These are phyloP conservation scores for Verticillium longisporum DNA, from an alignment of 2,329 filamentous ascomycete species.

Conservation along the genomic window DNA sequence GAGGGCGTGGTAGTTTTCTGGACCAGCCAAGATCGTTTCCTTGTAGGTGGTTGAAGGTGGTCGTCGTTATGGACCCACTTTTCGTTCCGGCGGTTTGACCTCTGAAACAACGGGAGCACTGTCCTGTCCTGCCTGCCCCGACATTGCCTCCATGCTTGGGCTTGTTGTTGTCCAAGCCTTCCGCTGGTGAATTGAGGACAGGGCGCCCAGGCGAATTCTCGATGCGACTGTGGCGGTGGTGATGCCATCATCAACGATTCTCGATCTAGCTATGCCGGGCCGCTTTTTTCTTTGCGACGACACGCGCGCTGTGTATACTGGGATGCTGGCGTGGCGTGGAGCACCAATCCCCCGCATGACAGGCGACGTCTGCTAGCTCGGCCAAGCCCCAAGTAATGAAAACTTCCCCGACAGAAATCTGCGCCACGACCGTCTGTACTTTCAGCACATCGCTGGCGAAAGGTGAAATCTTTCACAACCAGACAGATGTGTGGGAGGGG, in stretches of 20 bases:
- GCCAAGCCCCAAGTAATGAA: neutral
- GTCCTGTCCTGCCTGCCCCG: neutral
- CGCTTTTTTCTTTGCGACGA: neutral
- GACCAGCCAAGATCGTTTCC: neutral
- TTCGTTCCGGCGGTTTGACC: neutral
- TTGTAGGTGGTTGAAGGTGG: neutral
- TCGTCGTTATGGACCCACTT: neutral
- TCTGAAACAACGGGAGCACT: neutral
- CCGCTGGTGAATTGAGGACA: no score
- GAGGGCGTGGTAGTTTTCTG: neutral
- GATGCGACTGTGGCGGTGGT: no score
- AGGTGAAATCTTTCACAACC: neutral
- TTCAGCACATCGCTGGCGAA: neutral
- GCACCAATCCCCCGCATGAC: neutral
- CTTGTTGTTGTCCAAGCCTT: neutral
- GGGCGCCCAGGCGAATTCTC: neutral
- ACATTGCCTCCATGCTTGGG: neutral
- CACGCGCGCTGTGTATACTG: neutral
- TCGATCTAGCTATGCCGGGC: neutral
- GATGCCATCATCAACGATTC: no score
- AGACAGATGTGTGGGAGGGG: no score
- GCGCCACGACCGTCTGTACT: neutral
- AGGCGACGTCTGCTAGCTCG: neutral
- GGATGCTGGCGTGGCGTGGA: neutral
- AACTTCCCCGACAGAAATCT: neutral